Base-by-base conservation (phyloP, 306 rosid genomes). In the Trichosanthes cucumerina region DNA sequence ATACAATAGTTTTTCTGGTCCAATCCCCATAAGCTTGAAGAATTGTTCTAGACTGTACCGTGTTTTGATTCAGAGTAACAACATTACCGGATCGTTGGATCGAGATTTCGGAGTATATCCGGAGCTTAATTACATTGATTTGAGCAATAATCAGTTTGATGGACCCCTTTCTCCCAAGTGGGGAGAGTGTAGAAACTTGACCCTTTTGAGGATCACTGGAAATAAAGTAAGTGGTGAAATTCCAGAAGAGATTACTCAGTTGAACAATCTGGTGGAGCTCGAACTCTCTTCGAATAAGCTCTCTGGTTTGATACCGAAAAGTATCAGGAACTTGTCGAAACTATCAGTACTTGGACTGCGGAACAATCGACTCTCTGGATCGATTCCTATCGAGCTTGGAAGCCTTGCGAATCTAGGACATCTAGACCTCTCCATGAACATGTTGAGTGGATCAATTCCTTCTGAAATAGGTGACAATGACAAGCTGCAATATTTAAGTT, bases 41-140 rank as follows among this genome's bases (percentile, higher is more conserved):
- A 72, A 87, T 24, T 89, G 93, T 21, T 33, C 47, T 15, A 52
- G 81, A 10, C 77, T 89, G 34, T 84, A 70, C 65, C 85, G 93
- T 62, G 89, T 87, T 54, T 31, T 89, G 74, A 66, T 89, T 0
- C 86, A 89, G 44, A 41, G 84, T 60, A 89, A 87, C 23, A 64
- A 53, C 50, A 64, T 89, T 0, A 80, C 85, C 6, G 88, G 93
- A 36, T 71, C 68, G 41, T 72, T 82, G 19, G 88, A 89, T 74
- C 69, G 79, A 41, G 85, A 80, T 57, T 87, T 89, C 49, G 93
- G 93, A 18, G 88, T 84, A 6, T 89, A 89, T 76, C 90, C 90
- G 6, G 83, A 76, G 13, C 89, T 89, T 24, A 86, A 78, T 23
- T 89, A 82, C 49, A 78, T 89, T 7, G 90, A 89, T 41, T 76